A percentile compares a stretch with the other conserved stretches of the same genome.
These are phyloP conservation scores for Teunomyces panamensis DNA, from an alignment of 805 yeast species.

Conservation along the genomic window DNA sequence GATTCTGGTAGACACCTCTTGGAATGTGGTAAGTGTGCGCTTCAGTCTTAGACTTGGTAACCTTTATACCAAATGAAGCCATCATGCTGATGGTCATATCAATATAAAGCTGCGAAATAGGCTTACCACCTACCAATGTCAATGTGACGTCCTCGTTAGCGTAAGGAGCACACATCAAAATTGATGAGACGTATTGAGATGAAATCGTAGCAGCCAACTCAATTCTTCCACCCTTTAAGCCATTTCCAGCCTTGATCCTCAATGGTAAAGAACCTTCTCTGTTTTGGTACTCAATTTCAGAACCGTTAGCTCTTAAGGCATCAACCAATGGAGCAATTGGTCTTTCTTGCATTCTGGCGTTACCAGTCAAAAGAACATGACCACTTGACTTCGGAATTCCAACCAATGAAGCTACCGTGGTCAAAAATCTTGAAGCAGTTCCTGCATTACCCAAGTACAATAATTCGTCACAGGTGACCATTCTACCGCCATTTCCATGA, in stretches of 20 bases:
- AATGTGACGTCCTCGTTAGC: conserved; percentile 86
- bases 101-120: conserved; percentile 91
- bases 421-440: conserved; percentile 92
- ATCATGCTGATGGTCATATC: conserved; percentile 97
- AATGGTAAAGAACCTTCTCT: conserved; percentile 83
- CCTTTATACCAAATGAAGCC: conserved; percentile 83
- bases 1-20: conserved; percentile 74
- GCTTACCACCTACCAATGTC: conserved; percentile 91
- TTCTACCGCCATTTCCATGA: conserved; percentile 78
- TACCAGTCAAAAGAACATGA: conserved; percentile 77
- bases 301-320: conserved; percentile 80
- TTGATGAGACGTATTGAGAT: conserved; percentile 94
- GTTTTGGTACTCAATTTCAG: conserved; percentile 67
- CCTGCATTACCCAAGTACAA: conserved; percentile 96
- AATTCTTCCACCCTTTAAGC: conserved; percentile 85
- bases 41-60: conserved; percentile 65
- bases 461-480: conserved; percentile 60
- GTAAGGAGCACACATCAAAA: conserved; percentile 97
- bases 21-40: conserved; percentile 90
- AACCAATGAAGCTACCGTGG: conserved; percentile 88
- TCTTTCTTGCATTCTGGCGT: conserved; percentile 94
- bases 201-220: conserved; percentile 95
- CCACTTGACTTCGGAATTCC: conserved; percentile 35
- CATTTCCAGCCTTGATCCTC: conserved; percentile 62
- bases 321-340: conserved; percentile 96